These are phyloP conservation scores for Barnettozyma siamensis DNA, from an alignment of 805 yeast genomes.

Conservation along the genomic window DNA sequence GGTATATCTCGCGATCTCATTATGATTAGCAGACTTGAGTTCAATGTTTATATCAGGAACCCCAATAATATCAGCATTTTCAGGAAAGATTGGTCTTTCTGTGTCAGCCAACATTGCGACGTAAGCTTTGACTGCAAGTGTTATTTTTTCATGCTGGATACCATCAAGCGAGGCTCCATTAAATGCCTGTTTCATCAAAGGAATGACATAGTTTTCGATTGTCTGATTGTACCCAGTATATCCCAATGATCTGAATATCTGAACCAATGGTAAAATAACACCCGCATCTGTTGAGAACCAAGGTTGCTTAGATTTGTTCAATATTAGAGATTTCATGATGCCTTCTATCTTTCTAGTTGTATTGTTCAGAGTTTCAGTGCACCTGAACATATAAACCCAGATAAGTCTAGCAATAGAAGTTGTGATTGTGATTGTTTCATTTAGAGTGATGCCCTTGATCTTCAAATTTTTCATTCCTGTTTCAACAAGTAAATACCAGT, in stretches of 20 bases:
- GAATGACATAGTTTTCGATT: conserved; percentile 70
- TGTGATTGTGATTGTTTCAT: conserved; percentile 49
- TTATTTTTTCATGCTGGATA: conserved; percentile 62
- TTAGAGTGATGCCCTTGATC: conserved; percentile 43
- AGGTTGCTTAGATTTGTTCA: conserved; percentile 56
- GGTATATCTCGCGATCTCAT: conserved; percentile 59
- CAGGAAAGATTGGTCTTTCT: conserved; percentile 74
- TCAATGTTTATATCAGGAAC: conserved; percentile 29
- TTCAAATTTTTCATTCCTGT: conserved; percentile 53
- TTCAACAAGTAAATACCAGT: conserved; percentile 72
- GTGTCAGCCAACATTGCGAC: conserved; percentile 64
- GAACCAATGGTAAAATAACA: conserved; percentile 61
- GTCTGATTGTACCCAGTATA: conserved; percentile 73
- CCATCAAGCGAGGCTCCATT: conserved; percentile 55
- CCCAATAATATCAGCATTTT: conserved; percentile 28
- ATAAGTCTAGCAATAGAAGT: conserved; percentile 66
- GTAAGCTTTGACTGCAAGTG: conserved; percentile 66
- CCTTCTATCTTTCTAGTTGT: conserved; percentile 73
- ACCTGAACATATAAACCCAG: conserved; percentile 87
- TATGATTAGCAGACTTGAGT: conserved; percentile 42
- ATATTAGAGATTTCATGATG: conserved; percentile 52
- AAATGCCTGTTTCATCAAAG: conserved; percentile 57
- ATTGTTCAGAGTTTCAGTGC: conserved; percentile 83
- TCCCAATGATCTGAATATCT: conserved; percentile 72
- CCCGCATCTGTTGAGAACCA: conserved; percentile 69